Percentiles rank a stretch among this genome's conserved stretches.
Conservation (phyloP, 257 asterid genomes). For the Osmanthus fragrans region DNA sequence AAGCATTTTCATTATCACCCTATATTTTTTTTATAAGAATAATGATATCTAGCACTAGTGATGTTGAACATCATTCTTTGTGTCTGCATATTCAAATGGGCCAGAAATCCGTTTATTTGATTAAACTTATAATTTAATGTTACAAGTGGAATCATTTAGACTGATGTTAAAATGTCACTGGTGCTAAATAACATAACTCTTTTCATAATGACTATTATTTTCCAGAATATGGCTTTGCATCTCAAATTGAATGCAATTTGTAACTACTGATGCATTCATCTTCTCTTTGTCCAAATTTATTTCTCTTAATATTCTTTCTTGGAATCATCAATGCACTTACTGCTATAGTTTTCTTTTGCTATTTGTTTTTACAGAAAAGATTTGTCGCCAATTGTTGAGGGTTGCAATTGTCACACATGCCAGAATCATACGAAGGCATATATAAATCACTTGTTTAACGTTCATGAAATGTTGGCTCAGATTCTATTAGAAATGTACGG, state of each 20-base stretch:
- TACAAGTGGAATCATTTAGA: too few species aligned
- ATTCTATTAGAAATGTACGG: conserved; percentile 83
- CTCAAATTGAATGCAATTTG: background rate
- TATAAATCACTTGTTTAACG: conserved; percentile 84
- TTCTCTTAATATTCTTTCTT: conserved; percentile 1
- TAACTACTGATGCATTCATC: background rate
- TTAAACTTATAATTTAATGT: too few species aligned
- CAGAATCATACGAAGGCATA: conserved; percentile 89
- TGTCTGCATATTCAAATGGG: too few species aligned
- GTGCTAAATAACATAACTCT: too few species aligned
- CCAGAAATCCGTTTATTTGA: too few species aligned
- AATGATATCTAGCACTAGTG: too few species aligned
- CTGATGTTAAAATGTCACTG: too few species aligned
- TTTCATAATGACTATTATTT: background rate
- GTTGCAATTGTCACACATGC: conserved; percentile 82
- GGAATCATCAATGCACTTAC: background rate
- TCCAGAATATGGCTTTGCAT: background rate
- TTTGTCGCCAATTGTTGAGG: conserved; percentile 54
- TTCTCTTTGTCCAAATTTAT: background rate
- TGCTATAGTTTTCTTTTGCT: background rate
- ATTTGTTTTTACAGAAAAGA: conserved; percentile 64
- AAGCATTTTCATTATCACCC: too few species aligned
- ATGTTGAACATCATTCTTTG: too few species aligned
- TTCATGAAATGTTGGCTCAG: conserved; percentile 94
- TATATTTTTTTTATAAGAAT: too few species aligned